Evolutionary conservation across 768 basidiomycete genomes (phyloP), one percentile per base, ranked within the genome.

Genomic region (Daedaleopsis sinensis): DNA sequence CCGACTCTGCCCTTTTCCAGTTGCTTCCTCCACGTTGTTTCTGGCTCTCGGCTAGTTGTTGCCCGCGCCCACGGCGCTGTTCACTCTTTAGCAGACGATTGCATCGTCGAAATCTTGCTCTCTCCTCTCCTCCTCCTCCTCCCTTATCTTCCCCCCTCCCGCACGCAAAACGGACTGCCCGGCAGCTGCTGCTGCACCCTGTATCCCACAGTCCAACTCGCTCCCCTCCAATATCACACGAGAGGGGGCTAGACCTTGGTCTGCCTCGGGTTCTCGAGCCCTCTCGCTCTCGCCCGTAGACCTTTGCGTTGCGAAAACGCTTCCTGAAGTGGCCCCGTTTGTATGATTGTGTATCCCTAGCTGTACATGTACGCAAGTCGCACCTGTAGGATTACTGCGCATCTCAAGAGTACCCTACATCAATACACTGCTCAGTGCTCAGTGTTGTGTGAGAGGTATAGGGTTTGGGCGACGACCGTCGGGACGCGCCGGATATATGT

Each of bases 261-360:
- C 53, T 16, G 43, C 55, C 21, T 62, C 35, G 51, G 50, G 42
- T 58, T 23, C 51, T 49, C 32, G 32, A 16, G 16, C 21, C n/a
- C 27, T 13, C 37, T 52, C 21, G 27, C 27, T 32, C 7, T 32
- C 27, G 27, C 27, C 27, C 3, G 27, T 32, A 3, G 27, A 7
- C 7, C 4, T 32, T 32, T 32, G 27, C 27, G 3, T 32, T 7
- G 27, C 27, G 27, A 32, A 32, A 32, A 32, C 7, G 32, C 35
- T 4, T 19, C 35, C 54, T 21, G 23, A 54, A 58, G 61, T 58
- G 61, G 42, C 57, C 53, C 56, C 52, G 46, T 58, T 37, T 52
- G 35, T 52, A 36, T n/a, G 24, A 36, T 55, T 55, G 27, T 63
- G 62, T 64, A 64, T 64, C 62, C 58, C 43, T 64, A 64, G 62